Evolutionary conservation across 805 yeast species (phyloP), one percentile per base, ranked within the genome.

Genomic region (Kodamaea kaohsiungensis): DNA sequence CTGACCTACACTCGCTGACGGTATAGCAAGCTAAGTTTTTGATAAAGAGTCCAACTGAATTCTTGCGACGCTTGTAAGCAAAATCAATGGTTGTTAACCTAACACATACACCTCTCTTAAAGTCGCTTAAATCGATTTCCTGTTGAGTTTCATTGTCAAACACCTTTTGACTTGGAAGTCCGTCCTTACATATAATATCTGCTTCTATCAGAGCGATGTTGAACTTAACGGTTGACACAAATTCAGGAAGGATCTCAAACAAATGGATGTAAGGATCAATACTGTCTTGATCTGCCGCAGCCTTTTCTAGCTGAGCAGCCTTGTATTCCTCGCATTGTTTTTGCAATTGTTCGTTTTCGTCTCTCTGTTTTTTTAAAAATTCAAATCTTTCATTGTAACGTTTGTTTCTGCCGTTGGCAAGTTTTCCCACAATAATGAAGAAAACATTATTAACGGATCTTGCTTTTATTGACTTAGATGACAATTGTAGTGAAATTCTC

Each of bases 101-200:
- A 13, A 69, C 22, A 1, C 72, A 72, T 4, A 75, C 68, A 1
- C 80, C 80, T 53, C 80, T 58, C 47, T 68, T 70, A 57, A 64
- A 75, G 46, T 67, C 70, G 5, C 69, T 71, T 47, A 76, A 59
- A 53, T 76, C 73, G 22, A 72, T 56, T 6, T 70, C 65, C 19
- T 68, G 56, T 1, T 60, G 62, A 1, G 65, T 47, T 1, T 52
- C 53, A 6, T 64, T 62, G 46, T 70, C 72, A 30, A 48, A 57
- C 10, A 70, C 57, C 1, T 56, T 52, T 49, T 70, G 70, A 50
- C 66, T 62, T 0, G 80, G 80, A 15, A 76, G 61, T 7, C 70
- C 70, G 52, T 76, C 80, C 50, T 73, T 74, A 56, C 79, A 75
- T 12, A 72, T 64, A 3, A 76, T 64, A 46, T 72, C 72, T 1